Conservation (phyloP, 2,329 filamentous ascomycete species). For the Calonectria montana region DNA sequence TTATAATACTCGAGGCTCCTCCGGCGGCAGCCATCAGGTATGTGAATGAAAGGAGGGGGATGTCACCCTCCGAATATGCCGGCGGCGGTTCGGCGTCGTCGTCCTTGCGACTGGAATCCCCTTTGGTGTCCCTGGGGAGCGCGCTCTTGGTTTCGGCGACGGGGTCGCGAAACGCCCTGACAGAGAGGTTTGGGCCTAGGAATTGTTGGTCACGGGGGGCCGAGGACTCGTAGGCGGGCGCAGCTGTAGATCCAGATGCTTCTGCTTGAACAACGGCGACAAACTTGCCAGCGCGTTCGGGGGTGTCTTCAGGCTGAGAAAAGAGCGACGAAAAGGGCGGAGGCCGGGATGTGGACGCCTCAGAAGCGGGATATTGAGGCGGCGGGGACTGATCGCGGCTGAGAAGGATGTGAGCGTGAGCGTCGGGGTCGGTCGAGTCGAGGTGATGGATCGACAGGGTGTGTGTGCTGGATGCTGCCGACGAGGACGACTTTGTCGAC, state of each 20-base stretch:
- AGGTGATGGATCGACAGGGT: constrained; percentile 40
- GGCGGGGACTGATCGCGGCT: constrained; percentile 63
- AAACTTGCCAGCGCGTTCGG: constrained; percentile 48
- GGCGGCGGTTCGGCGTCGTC: constrained; percentile 93
- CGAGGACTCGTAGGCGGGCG: constrained; percentile 66
- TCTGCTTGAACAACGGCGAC: constrained; percentile 47
- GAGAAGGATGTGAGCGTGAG: constrained; percentile 36
- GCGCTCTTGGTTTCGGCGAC: constrained; percentile 85
- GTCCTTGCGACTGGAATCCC: constrained; percentile 78
- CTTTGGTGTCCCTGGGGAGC: constrained; percentile 84
- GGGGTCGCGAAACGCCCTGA: constrained; percentile 59
- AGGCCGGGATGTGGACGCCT: constrained; percentile 64
- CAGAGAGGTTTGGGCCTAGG: constrained; percentile 50
- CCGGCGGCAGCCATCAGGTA: constrained; percentile 99
- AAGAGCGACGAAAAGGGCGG: constrained; percentile 73
- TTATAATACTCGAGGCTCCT: constrained; percentile 98
- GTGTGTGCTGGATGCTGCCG: constrained; percentile 38
- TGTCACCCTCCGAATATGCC: constrained; percentile 94
- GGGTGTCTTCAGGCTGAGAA: constrained; percentile 50
- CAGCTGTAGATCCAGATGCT: constrained; percentile 54
- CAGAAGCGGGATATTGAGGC: constrained; percentile 69
- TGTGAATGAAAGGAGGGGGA: constrained; percentile 90
- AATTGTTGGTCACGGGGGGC: constrained; percentile 48
- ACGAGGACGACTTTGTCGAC: constrained; percentile 42
- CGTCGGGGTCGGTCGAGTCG: constrained; percentile 37